Conservation (phyloP, 2,329 filamentous ascomycete species). For the Fusarium guadeloupense region DNA sequence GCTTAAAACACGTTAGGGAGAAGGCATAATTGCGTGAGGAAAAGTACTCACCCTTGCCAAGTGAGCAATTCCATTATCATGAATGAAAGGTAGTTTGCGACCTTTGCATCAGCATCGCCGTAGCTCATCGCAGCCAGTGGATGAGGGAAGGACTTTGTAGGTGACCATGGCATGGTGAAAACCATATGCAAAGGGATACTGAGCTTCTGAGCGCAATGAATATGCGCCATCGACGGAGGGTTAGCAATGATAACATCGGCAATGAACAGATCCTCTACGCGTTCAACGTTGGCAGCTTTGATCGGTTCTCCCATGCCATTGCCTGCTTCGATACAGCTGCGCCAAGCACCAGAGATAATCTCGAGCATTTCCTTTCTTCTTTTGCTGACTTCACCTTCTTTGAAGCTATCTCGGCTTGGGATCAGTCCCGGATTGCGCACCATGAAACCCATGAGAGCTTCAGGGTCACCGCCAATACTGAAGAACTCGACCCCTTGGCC, state of each 20-base stretch:
- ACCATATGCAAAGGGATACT: slow-evolving; percentile 61
- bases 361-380: slow-evolving; percentile 49
- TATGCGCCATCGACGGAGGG: slow-evolving; percentile 61
- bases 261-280: slow-evolving; percentile 55
- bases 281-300: slow-evolving; percentile 41
- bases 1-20: slow-evolving; percentile 3
- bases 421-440: slow-evolving; percentile 52
- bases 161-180: slow-evolving; percentile 76
- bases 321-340: slow-evolving; percentile 50
- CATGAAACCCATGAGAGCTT: slow-evolving; percentile 57
- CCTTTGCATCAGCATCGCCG: slow-evolving; percentile 34
- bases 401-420: slow-evolving; percentile 49
- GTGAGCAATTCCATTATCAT: slow-evolving; percentile 74
- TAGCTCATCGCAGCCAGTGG: slow-evolving; percentile 51
- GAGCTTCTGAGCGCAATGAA: slow-evolving; percentile 61
- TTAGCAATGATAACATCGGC: slow-evolving; percentile 65
- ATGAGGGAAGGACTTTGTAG: slow-evolving; percentile 56
- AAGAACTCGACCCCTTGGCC: slow-evolving; percentile 65
- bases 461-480: slow-evolving; percentile 65
- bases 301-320: slow-evolving; percentile 44
- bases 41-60: slow-evolving; percentile 68
- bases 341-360: slow-evolving; percentile 51
- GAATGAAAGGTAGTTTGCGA: slow-evolving; percentile 39
- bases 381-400: slow-evolving; percentile 49
- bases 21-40: background rate